Evolutionary conservation across 2,329 filamentous ascomycete species (phyloP).

Genomic region (Hypoxylon sp.): DNA sequence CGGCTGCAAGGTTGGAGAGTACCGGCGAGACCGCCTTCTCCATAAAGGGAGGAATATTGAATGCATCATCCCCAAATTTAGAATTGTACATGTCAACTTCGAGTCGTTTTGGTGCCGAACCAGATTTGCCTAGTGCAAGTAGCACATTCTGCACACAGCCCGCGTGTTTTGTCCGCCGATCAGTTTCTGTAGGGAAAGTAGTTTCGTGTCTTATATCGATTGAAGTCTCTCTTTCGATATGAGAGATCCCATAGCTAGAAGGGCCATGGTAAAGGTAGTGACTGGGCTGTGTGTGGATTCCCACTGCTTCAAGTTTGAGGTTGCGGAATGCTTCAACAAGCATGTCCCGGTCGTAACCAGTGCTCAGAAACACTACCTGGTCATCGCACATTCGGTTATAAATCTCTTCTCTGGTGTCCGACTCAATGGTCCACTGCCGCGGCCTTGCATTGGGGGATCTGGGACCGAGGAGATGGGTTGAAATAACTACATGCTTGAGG

Average conservation of each 20-base stretch:
- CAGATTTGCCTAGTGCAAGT: slow-evolving; percentile 33
- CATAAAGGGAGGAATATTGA: slow-evolving; percentile 36
- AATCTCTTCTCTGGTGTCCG: slow-evolving; percentile 2
- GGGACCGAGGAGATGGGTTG: slow-evolving; percentile 9
- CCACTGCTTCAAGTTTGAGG: slow-evolving; percentile 34
- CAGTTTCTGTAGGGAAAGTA: not conserved
- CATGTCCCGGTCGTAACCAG: slow-evolving; percentile 30
- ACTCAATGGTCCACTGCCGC: not conserved
- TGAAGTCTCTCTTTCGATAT: slow-evolving; percentile 21
- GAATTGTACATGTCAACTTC: not conserved
- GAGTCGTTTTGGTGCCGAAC: slow-evolving; percentile 26
- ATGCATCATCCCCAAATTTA: slow-evolving; percentile 14
- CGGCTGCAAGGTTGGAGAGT: slow-evolving; percentile 23
- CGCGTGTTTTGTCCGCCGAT: not conserved
- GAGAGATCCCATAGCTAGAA: slow-evolving; percentile 17
- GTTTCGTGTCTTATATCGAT: slow-evolving; percentile 3
- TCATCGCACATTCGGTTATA: slow-evolving; percentile 26
- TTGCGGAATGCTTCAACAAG: slow-evolving; percentile 40
- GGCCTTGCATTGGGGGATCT: not conserved
- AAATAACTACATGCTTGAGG: slow-evolving; percentile 32
- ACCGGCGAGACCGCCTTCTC: slow-evolving; percentile 20
- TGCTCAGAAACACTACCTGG: slow-evolving; percentile 24
- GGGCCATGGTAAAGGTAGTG: not conserved
- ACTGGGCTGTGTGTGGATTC: not conserved
- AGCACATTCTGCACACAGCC: slow-evolving; percentile 35